Evolutionary conservation across 306 rosid species (phyloP).

Genomic region (Ormosia emarginata): DNA sequence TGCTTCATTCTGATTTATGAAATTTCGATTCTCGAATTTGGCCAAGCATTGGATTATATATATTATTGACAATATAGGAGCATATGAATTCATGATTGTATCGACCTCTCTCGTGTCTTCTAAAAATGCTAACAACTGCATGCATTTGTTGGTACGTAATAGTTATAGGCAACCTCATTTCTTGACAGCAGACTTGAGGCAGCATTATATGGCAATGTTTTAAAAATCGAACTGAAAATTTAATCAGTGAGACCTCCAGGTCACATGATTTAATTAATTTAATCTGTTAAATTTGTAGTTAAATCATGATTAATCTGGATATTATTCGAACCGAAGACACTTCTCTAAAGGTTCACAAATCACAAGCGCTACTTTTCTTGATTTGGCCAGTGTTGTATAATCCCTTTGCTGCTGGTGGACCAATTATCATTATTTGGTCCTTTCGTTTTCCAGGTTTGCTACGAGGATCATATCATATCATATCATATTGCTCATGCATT

Average conservation of each 20-base stretch:
- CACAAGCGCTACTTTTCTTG: conserved; percentile 8
- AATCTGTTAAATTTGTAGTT: too few relatives aligned
- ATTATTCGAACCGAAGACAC: too few relatives aligned
- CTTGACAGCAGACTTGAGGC: too few relatives aligned
- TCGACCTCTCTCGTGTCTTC: background rate
- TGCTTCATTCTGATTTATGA: conserved; percentile 6
- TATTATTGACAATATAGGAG: background rate
- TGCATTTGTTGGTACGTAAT: background rate
- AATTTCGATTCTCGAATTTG: background rate
- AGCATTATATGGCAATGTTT: too few relatives aligned
- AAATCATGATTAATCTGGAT: too few relatives aligned
- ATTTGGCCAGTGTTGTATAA: background rate
- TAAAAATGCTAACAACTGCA: background rate
- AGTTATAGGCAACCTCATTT: background rate
- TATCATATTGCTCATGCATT: conserved; percentile 2
- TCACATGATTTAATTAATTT: too few relatives aligned
- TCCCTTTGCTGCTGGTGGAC: conserved; percentile 16
- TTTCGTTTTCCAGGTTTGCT: conserved; percentile 25
- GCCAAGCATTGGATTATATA: background rate
- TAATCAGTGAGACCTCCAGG: too few relatives aligned
- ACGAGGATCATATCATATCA: conserved; percentile 6
- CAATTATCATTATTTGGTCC: conserved; percentile 17
- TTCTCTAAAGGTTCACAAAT: background rate
- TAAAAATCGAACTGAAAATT: too few relatives aligned
- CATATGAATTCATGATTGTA: background rate